phyloP scores from a whole-genome alignment of 1,139 yeast genomes.

The Taphrina betulina region DNA sequence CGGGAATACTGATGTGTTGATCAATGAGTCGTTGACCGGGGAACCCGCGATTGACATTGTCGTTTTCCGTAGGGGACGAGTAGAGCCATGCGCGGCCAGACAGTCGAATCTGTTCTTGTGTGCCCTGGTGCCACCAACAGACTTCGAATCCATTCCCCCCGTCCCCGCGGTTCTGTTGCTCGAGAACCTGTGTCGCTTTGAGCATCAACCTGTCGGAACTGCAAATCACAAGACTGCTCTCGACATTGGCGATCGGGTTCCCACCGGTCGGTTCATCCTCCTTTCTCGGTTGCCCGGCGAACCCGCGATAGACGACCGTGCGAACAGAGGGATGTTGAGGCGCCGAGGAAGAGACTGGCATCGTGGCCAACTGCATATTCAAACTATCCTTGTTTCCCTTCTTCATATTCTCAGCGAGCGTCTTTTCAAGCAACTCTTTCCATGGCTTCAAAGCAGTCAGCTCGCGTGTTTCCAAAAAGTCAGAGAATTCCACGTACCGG shows the following conservation, averaged over 20 bases:
- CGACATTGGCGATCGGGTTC: constrained; percentile 20
- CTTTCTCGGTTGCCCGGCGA: constrained; percentile 29
- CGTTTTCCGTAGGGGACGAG: background rate
- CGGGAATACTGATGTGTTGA: background rate
- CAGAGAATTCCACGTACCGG: too few relatives aligned
- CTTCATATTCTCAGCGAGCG: constrained; percentile 27
- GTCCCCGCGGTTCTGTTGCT: constrained; percentile 37
- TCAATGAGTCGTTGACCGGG: constrained; percentile 12
- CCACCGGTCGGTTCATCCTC: constrained; percentile 32
- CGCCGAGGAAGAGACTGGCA: constrained; percentile 21
- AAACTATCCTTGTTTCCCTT: constrained; percentile 25
- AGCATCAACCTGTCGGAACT: constrained; percentile 22
- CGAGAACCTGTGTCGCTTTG: constrained; percentile 25
- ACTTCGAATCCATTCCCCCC: constrained; percentile 31
- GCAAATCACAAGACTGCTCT: constrained; percentile 13
- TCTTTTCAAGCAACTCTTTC: constrained; percentile 17
- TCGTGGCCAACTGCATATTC: constrained; percentile 25
- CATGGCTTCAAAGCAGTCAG: too few relatives aligned
- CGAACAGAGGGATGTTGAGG: constrained; percentile 17
- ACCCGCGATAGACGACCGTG: constrained; percentile 31
- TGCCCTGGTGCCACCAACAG: constrained; percentile 33
- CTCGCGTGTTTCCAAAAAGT: too few relatives aligned
- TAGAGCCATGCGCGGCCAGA: constrained; percentile 28
- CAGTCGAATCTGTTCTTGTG: constrained; percentile 30
- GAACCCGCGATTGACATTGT: constrained; percentile 13